A percentile compares a stretch with the other conserved stretches of the same genome.
Evolutionary conservation across 2,329 filamentous ascomycete genomes (phyloP).

Genomic region (Fusarium verrucosum): DNA sequence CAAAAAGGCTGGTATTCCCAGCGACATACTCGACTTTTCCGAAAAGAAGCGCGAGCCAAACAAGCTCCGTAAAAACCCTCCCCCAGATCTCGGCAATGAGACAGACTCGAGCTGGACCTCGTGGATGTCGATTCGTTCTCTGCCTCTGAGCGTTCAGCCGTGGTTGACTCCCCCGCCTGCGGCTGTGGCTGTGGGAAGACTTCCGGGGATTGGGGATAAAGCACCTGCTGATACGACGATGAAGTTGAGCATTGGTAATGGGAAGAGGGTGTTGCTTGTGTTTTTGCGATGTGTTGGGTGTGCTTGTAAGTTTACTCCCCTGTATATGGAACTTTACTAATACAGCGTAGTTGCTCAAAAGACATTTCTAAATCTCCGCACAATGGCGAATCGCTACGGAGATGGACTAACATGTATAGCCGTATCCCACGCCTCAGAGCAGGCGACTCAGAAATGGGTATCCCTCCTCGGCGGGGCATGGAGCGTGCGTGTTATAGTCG

Average conservation of each 20-base stretch:
- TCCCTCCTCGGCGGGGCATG: slow-evolving; percentile 66
- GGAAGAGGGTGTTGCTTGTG: slow-evolving; percentile 58
- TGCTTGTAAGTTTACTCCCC: slow-evolving; percentile 58
- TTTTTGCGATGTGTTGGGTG: slow-evolving; percentile 66
- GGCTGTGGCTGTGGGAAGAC: slow-evolving; percentile 56
- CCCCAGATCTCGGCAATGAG: slow-evolving; percentile 43
- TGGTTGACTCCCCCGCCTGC: slow-evolving; percentile 63
- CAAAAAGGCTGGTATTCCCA: slow-evolving; percentile 64
- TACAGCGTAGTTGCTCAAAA: slow-evolving; percentile 60
- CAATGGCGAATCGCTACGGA: slow-evolving; percentile 62
- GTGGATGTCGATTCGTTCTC: slow-evolving; percentile 61
- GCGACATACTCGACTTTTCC: slow-evolving; percentile 57
- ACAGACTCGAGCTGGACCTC: slow-evolving; percentile 50
- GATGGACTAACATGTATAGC: slow-evolving; percentile 63
- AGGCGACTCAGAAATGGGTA: slow-evolving; percentile 66
- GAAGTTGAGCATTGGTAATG: slow-evolving; percentile 55
- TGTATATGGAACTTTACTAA: neutral
- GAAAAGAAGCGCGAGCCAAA: slow-evolving; percentile 45
- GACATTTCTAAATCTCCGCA: slow-evolving; percentile 64
- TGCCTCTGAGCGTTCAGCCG: slow-evolving; percentile 62
- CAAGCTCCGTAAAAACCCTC: slow-evolving; percentile 47
- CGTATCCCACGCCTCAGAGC: slow-evolving; percentile 66
- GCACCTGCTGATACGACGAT: slow-evolving; percentile 59
- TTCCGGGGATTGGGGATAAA: slow-evolving; percentile 59
- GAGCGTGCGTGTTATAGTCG: slow-evolving; percentile 64